phyloP scores from a whole-genome alignment of 179 eudicot species.

The Actinidia chinensis region DNA sequence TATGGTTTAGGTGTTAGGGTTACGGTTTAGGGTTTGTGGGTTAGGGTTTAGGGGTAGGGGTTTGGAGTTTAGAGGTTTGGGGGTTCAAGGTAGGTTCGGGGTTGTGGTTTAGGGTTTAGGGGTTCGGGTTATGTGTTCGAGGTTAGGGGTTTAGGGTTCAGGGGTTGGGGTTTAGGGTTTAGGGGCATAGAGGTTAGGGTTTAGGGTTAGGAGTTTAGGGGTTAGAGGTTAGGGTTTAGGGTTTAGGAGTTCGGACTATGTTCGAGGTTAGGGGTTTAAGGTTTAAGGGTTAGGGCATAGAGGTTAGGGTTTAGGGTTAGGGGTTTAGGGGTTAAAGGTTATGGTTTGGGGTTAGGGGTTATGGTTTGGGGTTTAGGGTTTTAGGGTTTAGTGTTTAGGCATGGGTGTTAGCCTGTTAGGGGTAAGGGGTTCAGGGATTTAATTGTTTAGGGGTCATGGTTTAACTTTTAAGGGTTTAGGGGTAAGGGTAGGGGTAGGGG shows the following conservation, averaged over 20 bases:
- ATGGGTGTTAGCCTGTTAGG: too few relatives aligned
- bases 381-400: constrained; percentile 13
- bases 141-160: neutral
- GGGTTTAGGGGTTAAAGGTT: neutral
- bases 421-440: too few relatives aligned
- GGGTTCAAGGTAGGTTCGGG: neutral
- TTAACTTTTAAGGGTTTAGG: neutral
- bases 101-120: neutral
- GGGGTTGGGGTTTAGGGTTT: neutral
- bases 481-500: neutral
- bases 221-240: neutral
- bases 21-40: neutral
- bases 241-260: neutral
- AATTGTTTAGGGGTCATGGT: neutral
- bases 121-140: neutral
- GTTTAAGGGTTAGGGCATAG: neutral
- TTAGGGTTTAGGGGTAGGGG: neutral
- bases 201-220: neutral
- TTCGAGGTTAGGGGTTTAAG: too few relatives aligned
- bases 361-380: neutral
- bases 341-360: neutral
- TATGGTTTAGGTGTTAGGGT: neutral
- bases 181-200: neutral
- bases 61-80: neutral
- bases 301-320: neutral